Conservation (phyloP, 176 grass and related monocot species). For the Oryza rufipogon region DNA sequence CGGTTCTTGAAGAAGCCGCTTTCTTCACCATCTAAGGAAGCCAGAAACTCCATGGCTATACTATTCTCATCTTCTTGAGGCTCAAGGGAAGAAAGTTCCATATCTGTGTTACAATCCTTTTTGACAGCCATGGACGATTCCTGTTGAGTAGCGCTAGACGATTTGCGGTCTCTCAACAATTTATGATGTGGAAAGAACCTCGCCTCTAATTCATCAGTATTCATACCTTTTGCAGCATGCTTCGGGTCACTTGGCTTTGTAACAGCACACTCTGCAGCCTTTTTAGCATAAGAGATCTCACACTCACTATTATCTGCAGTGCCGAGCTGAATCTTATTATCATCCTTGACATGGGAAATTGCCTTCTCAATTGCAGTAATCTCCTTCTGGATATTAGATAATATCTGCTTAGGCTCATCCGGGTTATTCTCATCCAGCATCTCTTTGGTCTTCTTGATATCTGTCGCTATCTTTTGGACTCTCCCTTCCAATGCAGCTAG, state of each 20-base stretch:
- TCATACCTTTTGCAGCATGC: slow-evolving; percentile 57
- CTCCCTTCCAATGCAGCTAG: slow-evolving; percentile 76
- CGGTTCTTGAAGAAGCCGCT: slow-evolving; percentile 52
- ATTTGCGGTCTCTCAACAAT: slow-evolving; percentile 62
- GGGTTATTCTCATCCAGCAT: slow-evolving; percentile 87
- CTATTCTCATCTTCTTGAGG: slow-evolving; percentile 50
- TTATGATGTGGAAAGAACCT: slow-evolving; percentile 96
- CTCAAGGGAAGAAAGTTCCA: slow-evolving; percentile 4
- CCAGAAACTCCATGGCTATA: slow-evolving; percentile 88
- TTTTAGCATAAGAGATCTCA: slow-evolving; percentile 35
- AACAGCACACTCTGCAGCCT: slow-evolving; percentile 7
- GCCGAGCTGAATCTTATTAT: slow-evolving; percentile 50
- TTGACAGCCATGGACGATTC: slow-evolving; percentile 23
- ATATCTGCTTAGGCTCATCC: slow-evolving; percentile 86
- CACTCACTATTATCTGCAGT: slow-evolving; percentile 48
- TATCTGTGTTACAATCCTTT: slow-evolving; percentile 7
- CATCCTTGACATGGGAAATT: slow-evolving; percentile 73
- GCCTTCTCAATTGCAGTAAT: slow-evolving; percentile 88
- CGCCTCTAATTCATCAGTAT: slow-evolving; percentile 81
- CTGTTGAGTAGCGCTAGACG: slow-evolving; percentile 40
- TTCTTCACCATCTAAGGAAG: slow-evolving; percentile 74
- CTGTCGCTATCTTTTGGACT: slow-evolving; percentile 94
- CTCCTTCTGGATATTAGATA: slow-evolving; percentile 90
- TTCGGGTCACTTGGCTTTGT: slow-evolving; percentile 34
- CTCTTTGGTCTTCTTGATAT: slow-evolving; percentile 93